These are phyloP conservation scores for Cercospora sojina DNA, from an alignment of 2,329 filamentous ascomycete species.

Conservation along the genomic window DNA sequence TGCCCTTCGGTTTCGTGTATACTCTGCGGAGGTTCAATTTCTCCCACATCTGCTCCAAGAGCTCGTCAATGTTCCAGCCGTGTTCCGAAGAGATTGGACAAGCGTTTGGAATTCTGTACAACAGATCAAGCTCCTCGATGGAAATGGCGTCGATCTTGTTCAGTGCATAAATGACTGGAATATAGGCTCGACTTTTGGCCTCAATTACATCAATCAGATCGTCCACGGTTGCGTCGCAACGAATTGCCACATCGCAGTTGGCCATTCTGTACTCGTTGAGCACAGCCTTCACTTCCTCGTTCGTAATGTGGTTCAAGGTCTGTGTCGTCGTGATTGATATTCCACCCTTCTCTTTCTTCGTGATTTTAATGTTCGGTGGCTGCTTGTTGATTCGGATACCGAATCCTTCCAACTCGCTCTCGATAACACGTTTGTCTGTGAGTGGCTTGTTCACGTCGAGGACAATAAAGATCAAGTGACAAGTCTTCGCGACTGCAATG, in stretches of 20 bases:
- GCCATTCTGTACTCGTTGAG: slow-evolving; percentile 97
- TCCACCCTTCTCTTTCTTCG: slow-evolving; percentile 98
- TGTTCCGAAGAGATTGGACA: slow-evolving; percentile 93
- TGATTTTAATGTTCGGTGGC: slow-evolving; percentile 98
- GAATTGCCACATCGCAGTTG: slow-evolving; percentile 94
- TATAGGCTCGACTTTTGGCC: slow-evolving; percentile 91
- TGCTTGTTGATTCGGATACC: slow-evolving; percentile 97
- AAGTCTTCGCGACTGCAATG: slow-evolving; percentile 98
- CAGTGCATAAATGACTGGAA: slow-evolving; percentile 96
- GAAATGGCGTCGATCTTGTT: slow-evolving; percentile 99
- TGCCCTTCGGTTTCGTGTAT: slow-evolving; percentile 98
- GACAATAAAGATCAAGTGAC: slow-evolving; percentile 97
- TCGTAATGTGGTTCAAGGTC: slow-evolving; percentile 85
- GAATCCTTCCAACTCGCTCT: slow-evolving; percentile 92
- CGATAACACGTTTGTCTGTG: slow-evolving; percentile 94
- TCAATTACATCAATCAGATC: slow-evolving; percentile 95
- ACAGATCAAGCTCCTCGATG: slow-evolving; percentile 92
- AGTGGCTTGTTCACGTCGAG: slow-evolving; percentile 97
- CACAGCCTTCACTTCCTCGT: slow-evolving; percentile 96
- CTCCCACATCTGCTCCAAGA: slow-evolving; percentile 98
- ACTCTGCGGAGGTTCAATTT: slow-evolving; percentile 87
- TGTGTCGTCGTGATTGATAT: slow-evolving; percentile 95
- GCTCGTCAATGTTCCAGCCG: slow-evolving; percentile 96
- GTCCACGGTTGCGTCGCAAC: slow-evolving; percentile 95
- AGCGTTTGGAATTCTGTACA: slow-evolving; percentile 95